These are phyloP conservation scores for Boletus huronensis DNA, from an alignment of 768 basidiomycete genomes.

Conservation along the genomic window DNA sequence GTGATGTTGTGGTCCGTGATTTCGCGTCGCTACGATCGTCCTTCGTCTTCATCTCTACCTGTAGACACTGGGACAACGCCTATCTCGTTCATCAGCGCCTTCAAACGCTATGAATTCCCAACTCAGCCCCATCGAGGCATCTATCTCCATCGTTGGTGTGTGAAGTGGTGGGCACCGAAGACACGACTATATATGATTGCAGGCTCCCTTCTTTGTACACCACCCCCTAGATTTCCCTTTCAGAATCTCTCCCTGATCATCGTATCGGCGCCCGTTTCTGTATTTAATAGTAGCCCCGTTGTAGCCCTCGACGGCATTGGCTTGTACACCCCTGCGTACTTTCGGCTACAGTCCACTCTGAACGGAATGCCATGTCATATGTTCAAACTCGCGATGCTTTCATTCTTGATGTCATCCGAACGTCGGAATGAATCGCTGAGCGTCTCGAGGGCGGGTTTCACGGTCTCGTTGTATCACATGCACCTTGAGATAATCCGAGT, in stretches of 20 bases:
- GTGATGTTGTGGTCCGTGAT: constrained; percentile 43
- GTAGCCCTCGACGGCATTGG: not conserved
- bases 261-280: not conserved
- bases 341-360: not conserved
- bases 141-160: constrained; percentile 36
- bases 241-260: not conserved
- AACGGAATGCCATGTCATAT: not conserved
- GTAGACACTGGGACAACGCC: constrained; percentile 40
- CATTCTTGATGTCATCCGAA: not conserved
- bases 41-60: constrained; percentile 7
- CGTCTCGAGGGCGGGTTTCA: not conserved
- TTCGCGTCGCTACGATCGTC: not conserved
- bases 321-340: not conserved
- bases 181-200: not conserved
- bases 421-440: not conserved
- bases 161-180: constrained; percentile 7
- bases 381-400: not conserved
- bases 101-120: constrained; percentile 42
- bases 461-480: not conserved
- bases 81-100: constrained; percentile 39
- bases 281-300: constrained; percentile 2
- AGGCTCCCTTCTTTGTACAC: not conserved
- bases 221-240: not conserved
- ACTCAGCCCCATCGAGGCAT: constrained; percentile 44
- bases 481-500: not conserved